Evolutionary conservation across 2,329 filamentous ascomycete species (phyloP).

Genomic region (Colletotrichum lentis): DNA sequence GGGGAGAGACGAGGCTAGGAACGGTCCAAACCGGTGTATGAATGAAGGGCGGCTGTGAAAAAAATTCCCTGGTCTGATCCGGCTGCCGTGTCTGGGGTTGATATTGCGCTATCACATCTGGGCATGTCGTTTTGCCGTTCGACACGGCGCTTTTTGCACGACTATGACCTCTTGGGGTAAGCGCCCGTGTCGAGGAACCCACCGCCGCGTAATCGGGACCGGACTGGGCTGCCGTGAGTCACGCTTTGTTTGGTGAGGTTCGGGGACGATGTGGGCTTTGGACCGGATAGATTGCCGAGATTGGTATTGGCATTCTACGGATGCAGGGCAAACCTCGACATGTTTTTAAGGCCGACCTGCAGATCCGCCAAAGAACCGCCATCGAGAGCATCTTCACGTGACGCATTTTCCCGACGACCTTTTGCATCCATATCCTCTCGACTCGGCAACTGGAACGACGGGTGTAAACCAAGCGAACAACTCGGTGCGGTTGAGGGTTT

Average conservation of each 20-base stretch:
- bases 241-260: conserved; percentile 32
- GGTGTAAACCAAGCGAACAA: neutral
- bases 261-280: conserved; percentile 26
- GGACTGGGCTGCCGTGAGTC: conserved; percentile 28
- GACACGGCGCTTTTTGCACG: conserved; percentile 18
- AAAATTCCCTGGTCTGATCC: conserved; percentile 1
- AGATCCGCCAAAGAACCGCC: neutral
- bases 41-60: conserved; percentile 5
- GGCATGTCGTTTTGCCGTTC: conserved; percentile 27
- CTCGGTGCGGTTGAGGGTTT: conserved; percentile 10
- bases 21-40: conserved; percentile 16
- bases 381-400: neutral
- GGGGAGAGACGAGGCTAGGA: no score
- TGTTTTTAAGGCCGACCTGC: neutral
- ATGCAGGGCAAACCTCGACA: neutral
- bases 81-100: conserved; percentile 16
- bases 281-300: conserved; percentile 37
- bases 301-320: conserved; percentile 20
- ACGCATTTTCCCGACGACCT: neutral
- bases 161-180: conserved; percentile 32
- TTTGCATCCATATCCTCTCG: no score
- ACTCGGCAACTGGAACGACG: neutral
- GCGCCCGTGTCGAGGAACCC: conserved; percentile 19
- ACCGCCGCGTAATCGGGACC: conserved; percentile 35
- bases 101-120: conserved; percentile 34